phyloP scores from a whole-genome alignment of 2,329 filamentous ascomycete species.

The Coleophoma eucalyptorum region DNA sequence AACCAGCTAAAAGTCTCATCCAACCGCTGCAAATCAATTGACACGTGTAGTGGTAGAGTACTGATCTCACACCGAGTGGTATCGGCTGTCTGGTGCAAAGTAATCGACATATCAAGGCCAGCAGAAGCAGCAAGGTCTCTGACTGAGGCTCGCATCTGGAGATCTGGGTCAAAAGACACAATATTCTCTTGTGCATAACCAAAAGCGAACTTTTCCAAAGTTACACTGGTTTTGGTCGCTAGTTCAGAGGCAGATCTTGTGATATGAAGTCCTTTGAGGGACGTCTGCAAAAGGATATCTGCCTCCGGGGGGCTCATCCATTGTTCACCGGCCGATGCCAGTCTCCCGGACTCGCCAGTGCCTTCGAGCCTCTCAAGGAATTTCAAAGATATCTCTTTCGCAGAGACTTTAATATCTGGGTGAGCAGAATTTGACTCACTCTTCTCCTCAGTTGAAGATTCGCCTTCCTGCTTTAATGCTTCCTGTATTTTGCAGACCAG shows the following conservation, averaged over 20 bases:
- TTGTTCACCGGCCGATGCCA: constrained; percentile 2
- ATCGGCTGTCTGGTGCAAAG: constrained; percentile 41
- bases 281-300: constrained; percentile 25
- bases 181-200: constrained; percentile 61
- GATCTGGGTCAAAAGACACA: constrained; percentile 55
- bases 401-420: constrained; percentile 15
- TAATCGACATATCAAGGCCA: constrained; percentile 55
- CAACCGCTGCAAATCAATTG: constrained; percentile 73
- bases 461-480: constrained; percentile 12
- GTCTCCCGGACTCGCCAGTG: constrained; percentile 8
- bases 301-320: constrained; percentile 4
- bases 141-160: constrained; percentile 55
- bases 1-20: constrained; percentile 88
- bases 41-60: constrained; percentile 73
- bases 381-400: constrained; percentile 21
- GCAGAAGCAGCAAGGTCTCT: constrained; percentile 53
- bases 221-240: constrained; percentile 19
- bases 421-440: constrained; percentile 4
- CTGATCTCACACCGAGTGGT: constrained; percentile 57
- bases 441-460: constrained; percentile 1
- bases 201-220: constrained; percentile 54
- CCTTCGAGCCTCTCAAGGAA: constrained; percentile 28
- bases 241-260: constrained; percentile 9
- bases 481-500: constrained; percentile 21
- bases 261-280: constrained; percentile 22